Evolutionary conservation across 83 land plant genomes (phyloP).

Genomic region (Thuja plicata): DNA sequence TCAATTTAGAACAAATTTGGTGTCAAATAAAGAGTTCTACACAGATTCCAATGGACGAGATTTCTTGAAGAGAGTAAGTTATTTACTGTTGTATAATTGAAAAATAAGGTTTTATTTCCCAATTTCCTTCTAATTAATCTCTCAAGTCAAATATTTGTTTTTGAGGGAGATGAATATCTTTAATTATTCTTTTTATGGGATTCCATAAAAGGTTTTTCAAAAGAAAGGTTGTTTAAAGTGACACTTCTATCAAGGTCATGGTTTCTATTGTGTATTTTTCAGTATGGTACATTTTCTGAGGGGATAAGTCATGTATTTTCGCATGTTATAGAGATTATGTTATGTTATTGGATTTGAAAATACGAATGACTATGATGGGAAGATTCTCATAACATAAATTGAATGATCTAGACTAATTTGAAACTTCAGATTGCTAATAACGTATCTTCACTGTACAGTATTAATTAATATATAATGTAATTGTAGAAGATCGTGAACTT

Average conservation of each 20-base stretch:
- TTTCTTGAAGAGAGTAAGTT: constrained; percentile 74
- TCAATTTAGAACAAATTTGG: constrained; percentile 52
- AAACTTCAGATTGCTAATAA: too few relatives aligned
- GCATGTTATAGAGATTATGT: background rate
- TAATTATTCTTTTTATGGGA: background rate
- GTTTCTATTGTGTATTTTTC: background rate
- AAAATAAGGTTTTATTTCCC: background rate
- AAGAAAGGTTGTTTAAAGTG: background rate
- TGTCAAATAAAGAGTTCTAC: constrained; percentile 54
- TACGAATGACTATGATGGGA: background rate
- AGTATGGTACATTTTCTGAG: background rate
- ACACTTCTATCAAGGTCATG: background rate
- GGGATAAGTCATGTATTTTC: background rate
- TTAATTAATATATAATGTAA: too few relatives aligned
- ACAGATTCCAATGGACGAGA: constrained; percentile 76
- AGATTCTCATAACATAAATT: background rate
- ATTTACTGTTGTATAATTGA: background rate
- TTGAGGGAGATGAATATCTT: background rate
- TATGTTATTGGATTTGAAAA: background rate
- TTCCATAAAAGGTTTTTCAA: background rate
- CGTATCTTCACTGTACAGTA: too few relatives aligned
- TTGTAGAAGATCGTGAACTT: too few relatives aligned
- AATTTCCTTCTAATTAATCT: background rate
- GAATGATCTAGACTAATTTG: too few relatives aligned
- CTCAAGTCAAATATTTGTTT: background rate